phyloP scores from a whole-genome alignment of 306 rosid species.

The Vigna radiata region DNA sequence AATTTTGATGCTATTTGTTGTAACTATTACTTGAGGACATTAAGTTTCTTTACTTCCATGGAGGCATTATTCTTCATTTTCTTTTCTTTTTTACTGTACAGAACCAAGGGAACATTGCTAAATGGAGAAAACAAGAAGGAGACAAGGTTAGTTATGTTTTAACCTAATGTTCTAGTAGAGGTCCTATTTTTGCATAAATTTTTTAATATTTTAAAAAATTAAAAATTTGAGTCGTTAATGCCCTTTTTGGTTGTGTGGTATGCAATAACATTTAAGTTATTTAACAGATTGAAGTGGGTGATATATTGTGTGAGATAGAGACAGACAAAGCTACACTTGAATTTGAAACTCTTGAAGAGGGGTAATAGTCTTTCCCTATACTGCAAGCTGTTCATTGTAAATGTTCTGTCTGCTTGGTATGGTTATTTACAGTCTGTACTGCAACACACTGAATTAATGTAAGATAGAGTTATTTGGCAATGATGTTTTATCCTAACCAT shows the following conservation, averaged over 20 bases:
- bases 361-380: slow-evolving; percentile 65
- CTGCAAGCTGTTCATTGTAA: slow-evolving; percentile 27
- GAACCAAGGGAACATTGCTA: slow-evolving; percentile 92
- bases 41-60: slow-evolving; percentile 38
- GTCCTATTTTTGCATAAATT: slow-evolving; percentile 18
- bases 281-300: slow-evolving; percentile 93
- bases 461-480: slow-evolving; percentile 20
- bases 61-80: slow-evolving; percentile 36
- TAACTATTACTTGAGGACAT: slow-evolving; percentile 32
- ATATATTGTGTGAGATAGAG: slow-evolving; percentile 97
- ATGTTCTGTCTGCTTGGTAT: slow-evolving; percentile 34
- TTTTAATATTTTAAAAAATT: slow-evolving; percentile 32
- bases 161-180: slow-evolving; percentile 24
- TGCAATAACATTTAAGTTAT: slow-evolving; percentile 39
- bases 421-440: slow-evolving; percentile 9
- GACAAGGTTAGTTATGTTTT: slow-evolving; percentile 83
- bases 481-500: slow-evolving; percentile 19
- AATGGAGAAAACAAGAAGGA: slow-evolving; percentile 95
- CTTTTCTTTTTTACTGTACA: slow-evolving; percentile 44
- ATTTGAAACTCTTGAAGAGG: slow-evolving; percentile 94
- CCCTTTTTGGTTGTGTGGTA: slow-evolving; percentile 1
- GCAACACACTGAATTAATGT: slow-evolving; percentile 11
- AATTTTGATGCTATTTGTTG: slow-evolving; percentile 32
- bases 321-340: slow-evolving; percentile 98
- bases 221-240: slow-evolving; percentile 34